Conservation (phyloP, 1,284 basidiomycete species). For the Boletus subluridellus region DNA sequence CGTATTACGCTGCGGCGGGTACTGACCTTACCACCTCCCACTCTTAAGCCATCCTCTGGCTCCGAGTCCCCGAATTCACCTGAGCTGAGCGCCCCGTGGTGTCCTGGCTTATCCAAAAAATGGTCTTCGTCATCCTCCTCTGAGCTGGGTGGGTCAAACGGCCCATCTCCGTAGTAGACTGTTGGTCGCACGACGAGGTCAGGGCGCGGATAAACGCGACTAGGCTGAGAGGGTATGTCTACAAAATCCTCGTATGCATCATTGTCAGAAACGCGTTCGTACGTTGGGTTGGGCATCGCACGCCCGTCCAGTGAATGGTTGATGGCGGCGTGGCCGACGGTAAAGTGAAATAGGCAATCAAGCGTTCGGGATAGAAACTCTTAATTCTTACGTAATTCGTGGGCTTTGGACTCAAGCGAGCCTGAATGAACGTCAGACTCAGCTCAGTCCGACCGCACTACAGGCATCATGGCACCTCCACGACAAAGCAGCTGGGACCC, state of each 20-base stretch:
- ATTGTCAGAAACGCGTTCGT: constrained; percentile 25
- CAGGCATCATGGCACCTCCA: constrained; percentile 24
- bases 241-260: constrained; percentile 23
- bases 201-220: not conserved
- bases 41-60: constrained; percentile 35
- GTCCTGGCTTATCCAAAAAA: constrained; percentile 39
- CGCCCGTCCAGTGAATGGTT: constrained; percentile 2
- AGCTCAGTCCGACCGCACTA: not conserved
- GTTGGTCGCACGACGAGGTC: constrained; percentile 36
- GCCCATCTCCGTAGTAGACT: constrained; percentile 66
- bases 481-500: constrained; percentile 67
- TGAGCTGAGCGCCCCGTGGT: constrained; percentile 27
- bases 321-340: not conserved
- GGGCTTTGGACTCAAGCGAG: not conserved
- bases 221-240: not conserved
- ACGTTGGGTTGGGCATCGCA: constrained; percentile 26
- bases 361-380: not conserved
- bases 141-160: constrained; percentile 68
- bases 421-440: not conserved
- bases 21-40: constrained; percentile 39
- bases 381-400: constrained; percentile 20
- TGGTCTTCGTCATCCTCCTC: constrained; percentile 59
- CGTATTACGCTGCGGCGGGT: not conserved
- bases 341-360: constrained; percentile 9
- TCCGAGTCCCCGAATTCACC: constrained; percentile 23